A percentile compares a stretch with the other conserved stretches of the same genome.
Conservation (phyloP, 352 stramenopile species). For the Pythium guiyangense region DNA sequence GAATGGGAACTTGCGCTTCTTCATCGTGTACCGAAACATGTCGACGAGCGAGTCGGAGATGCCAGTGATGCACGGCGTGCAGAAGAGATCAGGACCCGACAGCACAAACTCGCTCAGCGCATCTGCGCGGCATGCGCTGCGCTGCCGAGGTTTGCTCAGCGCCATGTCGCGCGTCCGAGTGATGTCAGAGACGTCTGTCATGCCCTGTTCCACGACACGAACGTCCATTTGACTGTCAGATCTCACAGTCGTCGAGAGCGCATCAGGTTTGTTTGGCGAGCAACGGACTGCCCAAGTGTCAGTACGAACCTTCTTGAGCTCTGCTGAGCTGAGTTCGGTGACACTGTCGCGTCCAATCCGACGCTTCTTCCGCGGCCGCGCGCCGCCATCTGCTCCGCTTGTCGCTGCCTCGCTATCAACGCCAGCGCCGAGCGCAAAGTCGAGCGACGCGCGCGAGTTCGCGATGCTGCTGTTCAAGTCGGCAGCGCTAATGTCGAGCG, state of each 20-base stretch:
- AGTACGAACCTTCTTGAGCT: constrained; percentile 55
- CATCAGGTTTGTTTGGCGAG: not conserved
- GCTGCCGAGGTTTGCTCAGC: constrained; percentile 17
- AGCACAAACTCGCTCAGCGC: not conserved
- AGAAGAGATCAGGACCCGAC: constrained; percentile 42
- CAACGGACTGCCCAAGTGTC: not conserved
- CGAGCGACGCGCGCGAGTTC: constrained; percentile 63
- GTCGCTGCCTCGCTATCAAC: constrained; percentile 24
- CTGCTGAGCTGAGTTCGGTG: constrained; percentile 70
- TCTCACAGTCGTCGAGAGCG: not conserved
- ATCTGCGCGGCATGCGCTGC: constrained; percentile 14
- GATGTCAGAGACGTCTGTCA: constrained; percentile 78
- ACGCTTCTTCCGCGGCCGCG: constrained; percentile 71
- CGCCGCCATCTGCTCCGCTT: not conserved
- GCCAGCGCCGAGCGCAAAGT: constrained; percentile 45
- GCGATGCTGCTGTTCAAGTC: constrained; percentile 68
- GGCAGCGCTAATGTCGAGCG: constrained; percentile 52
- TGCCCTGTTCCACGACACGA: constrained; percentile 17
- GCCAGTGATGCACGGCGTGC: constrained; percentile 42
- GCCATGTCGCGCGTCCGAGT: constrained; percentile 44
- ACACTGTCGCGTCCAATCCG: constrained; percentile 76
- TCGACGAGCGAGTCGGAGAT: constrained; percentile 55
- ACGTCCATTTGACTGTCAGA: not conserved
- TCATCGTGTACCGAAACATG: constrained; percentile 86
- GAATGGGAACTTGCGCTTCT: constrained; percentile 82